Conservation (phyloP, 2,329 filamentous ascomycete species). For the Penicillium sp. region DNA sequence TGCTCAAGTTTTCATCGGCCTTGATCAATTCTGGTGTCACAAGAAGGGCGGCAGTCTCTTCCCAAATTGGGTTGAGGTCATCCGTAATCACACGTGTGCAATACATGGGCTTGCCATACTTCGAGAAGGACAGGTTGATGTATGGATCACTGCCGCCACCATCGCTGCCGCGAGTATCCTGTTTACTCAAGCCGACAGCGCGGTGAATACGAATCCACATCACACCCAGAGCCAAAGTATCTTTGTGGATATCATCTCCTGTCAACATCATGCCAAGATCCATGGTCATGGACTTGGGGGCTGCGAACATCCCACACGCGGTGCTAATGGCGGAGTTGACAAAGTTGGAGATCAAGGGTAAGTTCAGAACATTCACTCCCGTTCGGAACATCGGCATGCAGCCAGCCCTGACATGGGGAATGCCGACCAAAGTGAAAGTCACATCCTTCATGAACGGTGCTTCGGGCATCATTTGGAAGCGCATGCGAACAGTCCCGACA, state of each 20-base stretch:
- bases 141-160: constrained; percentile 93
- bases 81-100: constrained; percentile 95
- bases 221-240: constrained; percentile 77
- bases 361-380: constrained; percentile 85
- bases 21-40: constrained; percentile 90
- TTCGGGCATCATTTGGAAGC: constrained; percentile 82
- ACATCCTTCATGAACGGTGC: constrained; percentile 89
- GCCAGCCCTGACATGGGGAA: constrained; percentile 83
- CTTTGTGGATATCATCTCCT: constrained; percentile 89
- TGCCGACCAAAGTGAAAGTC: constrained; percentile 90
- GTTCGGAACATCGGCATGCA: constrained; percentile 91
- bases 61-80: constrained; percentile 88
- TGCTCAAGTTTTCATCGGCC: constrained; percentile 85
- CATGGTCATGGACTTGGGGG: constrained; percentile 89
- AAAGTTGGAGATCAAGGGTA: constrained; percentile 92
- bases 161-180: constrained; percentile 76
- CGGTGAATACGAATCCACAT: constrained; percentile 90
- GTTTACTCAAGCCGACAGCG: constrained; percentile 83
- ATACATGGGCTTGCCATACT: constrained; percentile 97
- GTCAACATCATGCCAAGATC: constrained; percentile 88
- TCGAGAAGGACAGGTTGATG: constrained; percentile 91
- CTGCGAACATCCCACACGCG: constrained; percentile 86
- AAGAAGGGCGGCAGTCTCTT: constrained; percentile 80
- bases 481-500: constrained; percentile 81
- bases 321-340: constrained; percentile 93